A percentile compares a stretch with the other conserved stretches of the same genome.
These are phyloP conservation scores for Erigeron canadensis DNA, from an alignment of 129 eudicot species.

Conservation along the genomic window DNA sequence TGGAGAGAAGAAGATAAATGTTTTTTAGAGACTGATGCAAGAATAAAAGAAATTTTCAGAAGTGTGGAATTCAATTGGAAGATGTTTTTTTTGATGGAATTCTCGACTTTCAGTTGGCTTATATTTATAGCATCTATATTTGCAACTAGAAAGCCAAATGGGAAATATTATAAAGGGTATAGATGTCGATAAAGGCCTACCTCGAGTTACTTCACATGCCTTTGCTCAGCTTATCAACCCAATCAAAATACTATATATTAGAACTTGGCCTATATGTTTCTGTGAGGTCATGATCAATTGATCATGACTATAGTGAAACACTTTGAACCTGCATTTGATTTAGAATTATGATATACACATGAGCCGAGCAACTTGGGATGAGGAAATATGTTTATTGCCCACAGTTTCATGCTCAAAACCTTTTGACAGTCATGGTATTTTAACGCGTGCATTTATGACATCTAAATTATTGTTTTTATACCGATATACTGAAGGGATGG, in stretches of 20 bases:
- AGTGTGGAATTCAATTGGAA: background rate
- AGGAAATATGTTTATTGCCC: constrained; percentile 14
- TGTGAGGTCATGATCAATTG: constrained; percentile 23
- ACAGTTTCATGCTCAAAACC: constrained; percentile 18
- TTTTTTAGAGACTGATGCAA: background rate
- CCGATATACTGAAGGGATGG: background rate
- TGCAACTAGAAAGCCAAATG: background rate
- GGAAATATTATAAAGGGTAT: background rate
- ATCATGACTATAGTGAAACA: constrained; percentile 8
- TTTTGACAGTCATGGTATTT: constrained; percentile 12
- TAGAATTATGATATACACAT: constrained; percentile 5
- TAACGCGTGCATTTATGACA: too few relatives aligned
- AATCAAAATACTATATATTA: background rate
- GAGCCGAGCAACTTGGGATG: constrained; percentile 20
- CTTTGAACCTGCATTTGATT: background rate
- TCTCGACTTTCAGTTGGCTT: background rate
- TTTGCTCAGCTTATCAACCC: background rate
- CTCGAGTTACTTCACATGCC: background rate
- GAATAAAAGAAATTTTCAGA: background rate
- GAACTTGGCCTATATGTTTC: constrained; percentile 28
- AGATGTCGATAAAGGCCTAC: background rate
- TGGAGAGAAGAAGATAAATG: background rate
- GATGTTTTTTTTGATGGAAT: background rate
- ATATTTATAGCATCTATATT: background rate
- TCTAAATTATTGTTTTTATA: too few relatives aligned